These are phyloP conservation scores for Dovyalis caffra DNA, from an alignment of 345 rosid species.

Conservation along the genomic window DNA sequence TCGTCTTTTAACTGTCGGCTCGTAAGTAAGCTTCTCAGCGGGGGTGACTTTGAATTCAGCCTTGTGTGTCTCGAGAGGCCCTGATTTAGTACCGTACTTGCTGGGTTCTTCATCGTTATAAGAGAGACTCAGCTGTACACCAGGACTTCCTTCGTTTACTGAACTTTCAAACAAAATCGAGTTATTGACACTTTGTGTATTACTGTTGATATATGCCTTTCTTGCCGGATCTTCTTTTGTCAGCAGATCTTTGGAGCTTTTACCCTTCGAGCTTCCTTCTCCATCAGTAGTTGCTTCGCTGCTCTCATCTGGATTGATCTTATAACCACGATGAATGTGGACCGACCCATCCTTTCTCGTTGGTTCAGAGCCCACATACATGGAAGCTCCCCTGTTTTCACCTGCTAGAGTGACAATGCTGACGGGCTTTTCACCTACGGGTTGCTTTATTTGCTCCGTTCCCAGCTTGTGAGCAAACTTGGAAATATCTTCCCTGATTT, in stretches of 20 bases:
- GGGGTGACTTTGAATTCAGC: constrained; percentile 37
- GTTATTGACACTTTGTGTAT: constrained; percentile 66
- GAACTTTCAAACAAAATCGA: constrained; percentile 58
- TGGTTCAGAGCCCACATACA: constrained; percentile 51
- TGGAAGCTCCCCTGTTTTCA: constrained; percentile 82
- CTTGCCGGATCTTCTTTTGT: constrained; percentile 34
- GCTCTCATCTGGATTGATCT: constrained; percentile 58
- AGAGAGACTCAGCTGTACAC: constrained; percentile 50
- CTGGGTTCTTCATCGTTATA: constrained; percentile 20
- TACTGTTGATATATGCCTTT: constrained; percentile 60
- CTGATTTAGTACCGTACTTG: constrained; percentile 24
- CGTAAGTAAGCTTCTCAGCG: constrained; percentile 50
- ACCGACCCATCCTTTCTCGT: constrained; percentile 44
- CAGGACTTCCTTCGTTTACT: constrained; percentile 57
- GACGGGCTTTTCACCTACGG: constrained; percentile 38
- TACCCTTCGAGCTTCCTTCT: constrained; percentile 39
- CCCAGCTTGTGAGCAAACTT: constrained; percentile 57
- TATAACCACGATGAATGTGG: constrained; percentile 62
- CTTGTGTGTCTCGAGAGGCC: constrained; percentile 31
- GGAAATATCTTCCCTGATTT: constrained; percentile 56
- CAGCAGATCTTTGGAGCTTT: constrained; percentile 19
- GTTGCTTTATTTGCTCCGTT: constrained; percentile 38
- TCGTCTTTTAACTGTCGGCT: constrained; percentile 60
- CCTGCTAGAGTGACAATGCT: constrained; percentile 66
- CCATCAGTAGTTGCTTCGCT: constrained; percentile 52